These are phyloP conservation scores for Arthrobotrys pseudoclavata DNA, from an alignment of 2,329 filamentous ascomycete species.

Conservation along the genomic window DNA sequence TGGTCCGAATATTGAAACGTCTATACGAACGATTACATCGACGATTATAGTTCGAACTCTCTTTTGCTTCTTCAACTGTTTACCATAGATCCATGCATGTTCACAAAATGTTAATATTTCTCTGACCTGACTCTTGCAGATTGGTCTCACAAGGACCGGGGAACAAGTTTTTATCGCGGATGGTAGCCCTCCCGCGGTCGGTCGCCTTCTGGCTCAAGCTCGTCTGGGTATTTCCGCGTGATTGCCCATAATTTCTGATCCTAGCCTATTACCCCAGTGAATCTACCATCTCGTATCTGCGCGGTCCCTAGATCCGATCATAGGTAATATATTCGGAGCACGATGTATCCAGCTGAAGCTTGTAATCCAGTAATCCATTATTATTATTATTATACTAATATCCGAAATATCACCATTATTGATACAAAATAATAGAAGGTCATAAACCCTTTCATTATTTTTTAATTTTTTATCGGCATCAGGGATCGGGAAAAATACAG, in stretches of 20 bases:
- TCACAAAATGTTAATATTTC: neutral
- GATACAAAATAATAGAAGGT: neutral
- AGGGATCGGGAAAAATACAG: neutral
- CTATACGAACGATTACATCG: conserved; percentile 29
- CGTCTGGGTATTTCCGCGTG: conserved; percentile 22
- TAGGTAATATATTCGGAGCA: neutral
- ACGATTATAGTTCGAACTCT: neutral
- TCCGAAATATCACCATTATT: conserved; percentile 9
- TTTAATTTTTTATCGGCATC: neutral
- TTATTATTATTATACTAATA: neutral
- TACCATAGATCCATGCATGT: neutral
- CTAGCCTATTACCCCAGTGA: conserved; percentile 17
- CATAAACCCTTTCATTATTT: neutral
- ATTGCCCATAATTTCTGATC: conserved; percentile 13
- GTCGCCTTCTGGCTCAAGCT: conserved; percentile 3
- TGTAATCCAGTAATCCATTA: neutral
- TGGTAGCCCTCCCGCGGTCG: conserved; percentile 10
- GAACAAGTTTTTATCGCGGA: conserved; percentile 8
- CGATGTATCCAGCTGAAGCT: neutral
- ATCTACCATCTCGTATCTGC: conserved; percentile 22
- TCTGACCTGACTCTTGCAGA: conserved; percentile 22
- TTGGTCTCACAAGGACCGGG: neutral
- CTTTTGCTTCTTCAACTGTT: conserved; percentile 5
- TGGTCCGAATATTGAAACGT: conserved; percentile 34
- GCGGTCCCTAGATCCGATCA: conserved; percentile 20